Conservation (phyloP, 331 rosid genomes). For the Quercus phellos region DNA sequence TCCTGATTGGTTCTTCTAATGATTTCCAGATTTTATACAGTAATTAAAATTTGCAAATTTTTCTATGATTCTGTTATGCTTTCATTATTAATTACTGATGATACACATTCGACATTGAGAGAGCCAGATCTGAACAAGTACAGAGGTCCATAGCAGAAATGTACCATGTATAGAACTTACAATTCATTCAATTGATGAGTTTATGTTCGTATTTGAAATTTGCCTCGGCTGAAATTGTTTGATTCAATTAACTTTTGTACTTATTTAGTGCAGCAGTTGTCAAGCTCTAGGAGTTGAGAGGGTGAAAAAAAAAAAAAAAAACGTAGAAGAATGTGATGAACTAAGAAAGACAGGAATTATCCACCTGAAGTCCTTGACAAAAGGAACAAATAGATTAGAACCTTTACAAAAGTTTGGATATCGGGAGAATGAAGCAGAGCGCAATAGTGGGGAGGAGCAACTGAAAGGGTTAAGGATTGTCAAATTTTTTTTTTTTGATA, state of each 20-base stretch:
- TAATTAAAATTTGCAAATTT: neutral
- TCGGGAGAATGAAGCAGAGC: too few relatives aligned
- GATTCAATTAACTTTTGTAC: neutral
- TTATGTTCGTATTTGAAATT: neutral
- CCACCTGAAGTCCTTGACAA: too few relatives aligned
- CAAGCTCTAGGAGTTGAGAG: too few relatives aligned
- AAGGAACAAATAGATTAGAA: too few relatives aligned
- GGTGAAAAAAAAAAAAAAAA: too few relatives aligned
- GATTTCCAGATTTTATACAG: neutral
- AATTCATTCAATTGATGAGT: neutral
- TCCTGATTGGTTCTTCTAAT: neutral
- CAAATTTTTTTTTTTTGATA: too few relatives aligned
- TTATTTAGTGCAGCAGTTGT: too few relatives aligned
- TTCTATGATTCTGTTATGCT: neutral
- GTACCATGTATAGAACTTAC: neutral
- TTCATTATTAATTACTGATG: neutral
- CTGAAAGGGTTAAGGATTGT: too few relatives aligned
- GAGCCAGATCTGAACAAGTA: neutral
- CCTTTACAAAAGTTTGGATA: too few relatives aligned
- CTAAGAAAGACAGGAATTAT: too few relatives aligned
- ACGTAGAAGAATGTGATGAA: too few relatives aligned
- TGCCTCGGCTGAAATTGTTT: neutral
- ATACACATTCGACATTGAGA: neutral
- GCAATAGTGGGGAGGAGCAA: too few relatives aligned
- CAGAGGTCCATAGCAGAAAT: neutral